phyloP scores from a whole-genome alignment of 2,329 filamentous ascomycete species.

The Sclerotinia subarctica region DNA sequence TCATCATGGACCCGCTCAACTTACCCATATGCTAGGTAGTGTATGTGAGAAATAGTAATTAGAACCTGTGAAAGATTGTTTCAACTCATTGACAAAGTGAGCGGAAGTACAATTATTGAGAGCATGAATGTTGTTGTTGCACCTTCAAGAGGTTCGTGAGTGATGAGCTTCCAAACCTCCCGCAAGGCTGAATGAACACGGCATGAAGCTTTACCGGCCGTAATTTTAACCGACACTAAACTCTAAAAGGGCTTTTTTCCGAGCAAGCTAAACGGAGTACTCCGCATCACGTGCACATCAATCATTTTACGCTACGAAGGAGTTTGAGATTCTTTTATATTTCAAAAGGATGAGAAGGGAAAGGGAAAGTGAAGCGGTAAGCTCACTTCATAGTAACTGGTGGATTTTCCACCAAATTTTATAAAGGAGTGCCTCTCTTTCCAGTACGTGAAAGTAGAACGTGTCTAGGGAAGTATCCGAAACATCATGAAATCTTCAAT shows the following conservation, averaged over 20 bases:
- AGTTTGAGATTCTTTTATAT: neutral
- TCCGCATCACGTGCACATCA: neutral
- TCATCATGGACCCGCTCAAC: slow-evolving; percentile 18
- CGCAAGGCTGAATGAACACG: slow-evolving; percentile 12
- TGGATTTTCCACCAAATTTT: neutral
- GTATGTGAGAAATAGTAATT: neutral
- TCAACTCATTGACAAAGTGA: neutral
- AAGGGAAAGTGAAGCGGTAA: no score
- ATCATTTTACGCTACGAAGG: neutral
- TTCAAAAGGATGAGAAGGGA: no score
- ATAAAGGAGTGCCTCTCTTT: neutral
- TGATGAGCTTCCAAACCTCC: neutral
- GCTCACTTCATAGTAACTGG: neutral
- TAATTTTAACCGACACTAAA: neutral
- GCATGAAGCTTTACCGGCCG: neutral
- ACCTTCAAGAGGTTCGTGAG: neutral
- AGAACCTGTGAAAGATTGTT: neutral
- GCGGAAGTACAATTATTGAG: neutral
- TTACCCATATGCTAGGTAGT: neutral
- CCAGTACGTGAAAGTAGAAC: neutral
- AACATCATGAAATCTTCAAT: neutral
- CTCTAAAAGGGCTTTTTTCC: neutral
- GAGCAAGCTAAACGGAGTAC: neutral
- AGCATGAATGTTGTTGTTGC: neutral
- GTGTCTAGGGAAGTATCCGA: neutral